A percentile compares a stretch with the other conserved stretches of the same genome.
Conservation (phyloP, 306 rosid genomes). For the Vigna trinervia region DNA sequence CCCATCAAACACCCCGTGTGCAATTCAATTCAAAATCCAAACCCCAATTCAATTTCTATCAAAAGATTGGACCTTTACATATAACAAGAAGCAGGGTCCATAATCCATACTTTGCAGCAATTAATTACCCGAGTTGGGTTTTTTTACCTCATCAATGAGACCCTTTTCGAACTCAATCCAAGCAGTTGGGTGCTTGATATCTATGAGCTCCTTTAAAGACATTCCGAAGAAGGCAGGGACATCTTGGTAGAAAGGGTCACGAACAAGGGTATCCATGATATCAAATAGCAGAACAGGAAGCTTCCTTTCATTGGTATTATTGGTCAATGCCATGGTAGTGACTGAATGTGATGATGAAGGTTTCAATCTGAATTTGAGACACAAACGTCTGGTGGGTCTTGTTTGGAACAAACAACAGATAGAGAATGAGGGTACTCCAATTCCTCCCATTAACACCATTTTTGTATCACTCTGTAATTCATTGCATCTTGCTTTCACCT, state of each 20-base stretch:
- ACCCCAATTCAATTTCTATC: neutral
- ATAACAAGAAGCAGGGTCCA: conserved; percentile 37
- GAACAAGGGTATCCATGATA: conserved; percentile 93
- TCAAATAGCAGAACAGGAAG: conserved; percentile 89
- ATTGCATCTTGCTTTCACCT: neutral
- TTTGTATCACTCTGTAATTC: neutral
- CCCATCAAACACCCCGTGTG: conserved; percentile 5
- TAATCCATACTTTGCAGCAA: neutral
- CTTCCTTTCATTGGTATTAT: conserved; percentile 52
- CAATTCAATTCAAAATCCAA: conserved; percentile 25
- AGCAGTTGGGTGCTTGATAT: conserved; percentile 81
- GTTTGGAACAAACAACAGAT: conserved; percentile 34
- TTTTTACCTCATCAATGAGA: conserved; percentile 84
- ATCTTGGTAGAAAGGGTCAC: conserved; percentile 89
- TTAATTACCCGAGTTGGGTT: conserved; percentile 31
- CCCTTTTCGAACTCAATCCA: conserved; percentile 95
- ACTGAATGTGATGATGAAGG: conserved; percentile 32
- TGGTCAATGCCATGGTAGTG: conserved; percentile 44
- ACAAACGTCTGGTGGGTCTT: conserved; percentile 3
- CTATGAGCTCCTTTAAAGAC: conserved; percentile 78
- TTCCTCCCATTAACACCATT: conserved; percentile 33
- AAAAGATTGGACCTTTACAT: conserved; percentile 38
- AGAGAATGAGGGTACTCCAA: conserved; percentile 37
- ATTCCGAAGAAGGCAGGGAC: conserved; percentile 91
- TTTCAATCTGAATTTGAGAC: conserved; percentile 39